phyloP scores from a whole-genome alignment of 257 asterid species.

The Parsonsia alboflavescens region DNA sequence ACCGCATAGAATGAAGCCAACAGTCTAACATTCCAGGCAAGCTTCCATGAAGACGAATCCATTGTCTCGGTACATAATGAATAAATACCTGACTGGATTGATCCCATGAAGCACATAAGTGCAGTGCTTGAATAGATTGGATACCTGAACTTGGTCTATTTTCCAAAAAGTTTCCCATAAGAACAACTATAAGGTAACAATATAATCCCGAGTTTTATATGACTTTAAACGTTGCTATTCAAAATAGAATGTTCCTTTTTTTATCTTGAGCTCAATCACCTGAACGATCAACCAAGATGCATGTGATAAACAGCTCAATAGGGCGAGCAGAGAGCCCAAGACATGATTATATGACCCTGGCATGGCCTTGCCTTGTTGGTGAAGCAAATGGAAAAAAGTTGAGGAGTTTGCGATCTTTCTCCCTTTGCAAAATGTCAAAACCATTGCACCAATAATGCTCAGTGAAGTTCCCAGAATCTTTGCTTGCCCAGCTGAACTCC shows the following conservation, averaged over 20 bases:
- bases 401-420: slow-evolving; percentile 16
- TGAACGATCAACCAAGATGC: slow-evolving; percentile 38
- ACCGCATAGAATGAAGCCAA: slow-evolving; percentile 26
- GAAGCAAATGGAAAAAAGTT: slow-evolving; percentile 16
- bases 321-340: slow-evolving; percentile 29
- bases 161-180: neutral
- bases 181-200: too few species aligned
- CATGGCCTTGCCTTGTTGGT: neutral
- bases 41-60: slow-evolving; percentile 28
- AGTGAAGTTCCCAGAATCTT: slow-evolving; percentile 30
- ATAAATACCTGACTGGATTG: slow-evolving; percentile 27
- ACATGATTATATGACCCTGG: neutral
- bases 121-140: slow-evolving; percentile 32
- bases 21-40: slow-evolving; percentile 38
- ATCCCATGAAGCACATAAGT: slow-evolving; percentile 24
- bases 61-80: slow-evolving; percentile 14
- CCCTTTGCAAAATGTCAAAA: slow-evolving; percentile 32
- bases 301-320: slow-evolving; percentile 24
- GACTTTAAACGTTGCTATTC: too few species aligned
- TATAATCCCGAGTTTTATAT: neutral
- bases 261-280: slow-evolving; percentile 17
- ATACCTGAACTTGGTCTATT: slow-evolving; percentile 24
- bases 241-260: too few species aligned
- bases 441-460: slow-evolving; percentile 36
- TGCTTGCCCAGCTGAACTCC: slow-evolving; percentile 28